Conservation (phyloP, 2,329 filamentous ascomycete genomes). For the Corinectria fuckeliana region DNA sequence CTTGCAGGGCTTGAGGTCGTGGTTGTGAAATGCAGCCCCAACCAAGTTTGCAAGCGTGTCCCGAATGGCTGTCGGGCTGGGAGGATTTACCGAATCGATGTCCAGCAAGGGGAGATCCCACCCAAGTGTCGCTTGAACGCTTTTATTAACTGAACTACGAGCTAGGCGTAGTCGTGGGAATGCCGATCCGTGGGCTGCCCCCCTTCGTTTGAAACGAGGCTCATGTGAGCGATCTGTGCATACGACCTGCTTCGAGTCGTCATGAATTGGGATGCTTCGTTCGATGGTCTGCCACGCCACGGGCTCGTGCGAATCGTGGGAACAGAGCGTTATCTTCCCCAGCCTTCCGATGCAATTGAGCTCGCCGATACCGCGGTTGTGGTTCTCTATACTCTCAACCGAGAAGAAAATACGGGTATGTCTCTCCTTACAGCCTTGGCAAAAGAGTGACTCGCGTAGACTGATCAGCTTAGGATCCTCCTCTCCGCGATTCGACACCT, state of each 20-base stretch:
- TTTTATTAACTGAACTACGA: neutral
- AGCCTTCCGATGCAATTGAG: neutral
- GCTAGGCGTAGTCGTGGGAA: neutral
- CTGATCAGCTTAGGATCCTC: neutral
- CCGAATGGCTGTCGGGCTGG: neutral
- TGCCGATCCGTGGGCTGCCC: neutral
- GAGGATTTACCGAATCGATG: neutral
- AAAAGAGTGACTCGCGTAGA: neutral
- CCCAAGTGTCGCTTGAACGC: neutral
- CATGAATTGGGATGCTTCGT: neutral
- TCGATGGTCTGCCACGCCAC: neutral
- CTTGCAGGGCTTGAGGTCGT: neutral
- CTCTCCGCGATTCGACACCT: neutral
- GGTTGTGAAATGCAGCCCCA: neutral
- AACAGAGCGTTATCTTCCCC: neutral
- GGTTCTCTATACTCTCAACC: neutral
- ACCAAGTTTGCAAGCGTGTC: neutral
- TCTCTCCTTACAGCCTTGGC: neutral
- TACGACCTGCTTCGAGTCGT: neutral
- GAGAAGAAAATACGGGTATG: neutral
- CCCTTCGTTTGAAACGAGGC: neutral
- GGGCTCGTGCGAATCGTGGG: neutral
- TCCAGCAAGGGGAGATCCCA: neutral
- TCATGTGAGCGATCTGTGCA: slow-evolving; percentile 1
- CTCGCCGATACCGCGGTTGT: neutral